A percentile compares a stretch with the other conserved stretches of the same genome.
Evolutionary conservation across 768 basidiomycete genomes (phyloP).

Genomic region (Amanita inopinata): DNA sequence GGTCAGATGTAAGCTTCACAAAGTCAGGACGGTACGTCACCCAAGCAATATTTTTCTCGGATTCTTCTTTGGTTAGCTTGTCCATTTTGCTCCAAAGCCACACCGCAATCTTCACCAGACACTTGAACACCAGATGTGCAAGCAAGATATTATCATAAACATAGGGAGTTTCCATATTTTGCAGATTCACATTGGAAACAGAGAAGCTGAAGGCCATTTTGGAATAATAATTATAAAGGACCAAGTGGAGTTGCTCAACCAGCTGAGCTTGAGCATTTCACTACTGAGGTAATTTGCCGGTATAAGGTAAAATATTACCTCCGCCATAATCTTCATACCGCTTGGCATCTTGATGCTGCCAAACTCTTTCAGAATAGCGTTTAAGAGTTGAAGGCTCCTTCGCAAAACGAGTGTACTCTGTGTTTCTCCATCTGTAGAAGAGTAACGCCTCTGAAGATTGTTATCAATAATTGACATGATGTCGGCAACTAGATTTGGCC

Average conservation of each 20-base stretch:
- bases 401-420: constrained; percentile 41
- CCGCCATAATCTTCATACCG: constrained; percentile 56
- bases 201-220: constrained; percentile 35
- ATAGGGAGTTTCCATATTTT: constrained; percentile 33
- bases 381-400: constrained; percentile 54
- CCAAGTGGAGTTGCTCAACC: constrained; percentile 38
- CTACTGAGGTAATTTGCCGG: not conserved
- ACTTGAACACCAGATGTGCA: constrained; percentile 68
- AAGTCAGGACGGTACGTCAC: constrained; percentile 23
- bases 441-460: constrained; percentile 41
- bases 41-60: constrained; percentile 39
- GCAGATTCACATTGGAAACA: constrained; percentile 25
- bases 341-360: constrained; percentile 58
- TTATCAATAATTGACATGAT: constrained; percentile 47
- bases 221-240: constrained; percentile 56
- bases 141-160: constrained; percentile 35
- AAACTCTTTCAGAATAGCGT: constrained; percentile 62
- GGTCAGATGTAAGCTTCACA: not conserved
- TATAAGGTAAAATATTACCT: constrained; percentile 27
- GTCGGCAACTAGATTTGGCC: constrained; percentile 50
- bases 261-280: constrained; percentile 29
- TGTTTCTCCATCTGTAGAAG: constrained; percentile 29
- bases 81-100: constrained; percentile 62
- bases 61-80: constrained; percentile 32
- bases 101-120: constrained; percentile 53